Base-by-base conservation (phyloP, 805 yeast genomes). In the Komagataella pseudopastoris region DNA sequence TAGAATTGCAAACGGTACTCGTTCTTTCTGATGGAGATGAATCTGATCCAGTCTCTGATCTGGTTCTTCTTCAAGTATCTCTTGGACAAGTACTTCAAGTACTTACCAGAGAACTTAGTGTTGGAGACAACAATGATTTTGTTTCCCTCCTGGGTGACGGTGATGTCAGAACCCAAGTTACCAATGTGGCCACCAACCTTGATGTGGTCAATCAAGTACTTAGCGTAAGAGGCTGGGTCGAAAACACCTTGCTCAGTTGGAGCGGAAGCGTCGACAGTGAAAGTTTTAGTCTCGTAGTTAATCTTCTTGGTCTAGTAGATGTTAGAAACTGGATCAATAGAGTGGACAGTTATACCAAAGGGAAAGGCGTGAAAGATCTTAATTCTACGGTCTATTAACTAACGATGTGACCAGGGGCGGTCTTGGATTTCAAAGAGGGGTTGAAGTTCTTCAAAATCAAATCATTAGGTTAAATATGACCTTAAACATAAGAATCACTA, bases 41-140 rank as follows among this genome's bases (percentile, higher is more conserved):
- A 90, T 83, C 98, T 93, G 77, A 91, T 90, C 98, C 98, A 91
- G 82, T 93, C 98, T 83, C 97, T 89, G 81, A 91, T 87, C 79
- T 88, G 95, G 91, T 90, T 88, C 88, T 93, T 93, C 96, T 91
- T 95, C 78, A 93, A 88, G 93, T 88, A 93, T 83, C 95, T 91
- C 89, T 93, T 95, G 70, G 98, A 88, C 73, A 93, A 81, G 95
- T 93, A 93, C 83, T 95, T 93, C 75, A 91, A 85, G 95, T 93
- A 93, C 81, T 95, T 91, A 79, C 99, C 99, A 64, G 97, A 90
- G 93, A 93, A 91, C 79, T 88, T 85, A 76, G 95, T 76, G 76
- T 85, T 82, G 62, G 97, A 78, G 71, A 89, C 87, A 70, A 93
- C 88, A 71, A 87, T 83, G 71, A 87, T 81, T 78, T 85, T 83